A percentile compares a stretch with the other conserved stretches of the same genome.
These are phyloP conservation scores for Diaporthe humulicola DNA, from an alignment of 2,329 filamentous ascomycete species.

Conservation along the genomic window DNA sequence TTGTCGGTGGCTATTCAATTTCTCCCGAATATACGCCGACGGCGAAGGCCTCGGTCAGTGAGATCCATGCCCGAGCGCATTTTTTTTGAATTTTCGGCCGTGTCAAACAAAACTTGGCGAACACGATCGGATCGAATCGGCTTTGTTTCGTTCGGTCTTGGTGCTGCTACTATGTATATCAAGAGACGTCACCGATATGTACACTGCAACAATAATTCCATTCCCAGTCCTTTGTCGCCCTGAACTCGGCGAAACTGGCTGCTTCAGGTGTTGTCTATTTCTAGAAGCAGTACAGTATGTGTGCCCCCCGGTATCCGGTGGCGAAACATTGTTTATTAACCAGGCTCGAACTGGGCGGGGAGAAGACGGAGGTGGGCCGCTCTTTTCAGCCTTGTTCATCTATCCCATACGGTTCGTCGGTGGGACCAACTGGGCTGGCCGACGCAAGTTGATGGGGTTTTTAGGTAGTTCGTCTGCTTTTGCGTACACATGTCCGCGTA, in stretches of 20 bases:
- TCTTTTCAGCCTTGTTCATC: conserved; percentile 1
- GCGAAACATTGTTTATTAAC: conserved; percentile 9
- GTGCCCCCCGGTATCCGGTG: neutral
- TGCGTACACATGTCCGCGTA: neutral
- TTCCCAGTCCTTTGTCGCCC: neutral
- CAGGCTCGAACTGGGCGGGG: neutral
- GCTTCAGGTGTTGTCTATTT: neutral
- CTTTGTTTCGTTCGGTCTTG: conserved; percentile 2
- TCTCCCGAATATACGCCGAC: neutral
- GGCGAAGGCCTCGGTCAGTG: neutral
- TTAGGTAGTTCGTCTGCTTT: neutral
- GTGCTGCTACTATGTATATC: neutral
- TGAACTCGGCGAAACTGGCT: neutral
- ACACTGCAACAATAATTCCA: neutral
- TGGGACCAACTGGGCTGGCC: neutral
- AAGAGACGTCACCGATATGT: neutral
- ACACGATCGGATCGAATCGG: neutral
- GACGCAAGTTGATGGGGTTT: neutral
- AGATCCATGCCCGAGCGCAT: neutral
- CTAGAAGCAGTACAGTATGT: neutral
- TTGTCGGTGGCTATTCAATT: neutral
- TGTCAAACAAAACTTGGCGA: conserved; percentile 9
- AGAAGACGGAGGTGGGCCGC: neutral
- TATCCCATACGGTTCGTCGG: neutral
- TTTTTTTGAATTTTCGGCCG: neutral